phyloP scores from a whole-genome alignment of 2,329 filamentous ascomycete genomes.

The Venturia effusa region DNA sequence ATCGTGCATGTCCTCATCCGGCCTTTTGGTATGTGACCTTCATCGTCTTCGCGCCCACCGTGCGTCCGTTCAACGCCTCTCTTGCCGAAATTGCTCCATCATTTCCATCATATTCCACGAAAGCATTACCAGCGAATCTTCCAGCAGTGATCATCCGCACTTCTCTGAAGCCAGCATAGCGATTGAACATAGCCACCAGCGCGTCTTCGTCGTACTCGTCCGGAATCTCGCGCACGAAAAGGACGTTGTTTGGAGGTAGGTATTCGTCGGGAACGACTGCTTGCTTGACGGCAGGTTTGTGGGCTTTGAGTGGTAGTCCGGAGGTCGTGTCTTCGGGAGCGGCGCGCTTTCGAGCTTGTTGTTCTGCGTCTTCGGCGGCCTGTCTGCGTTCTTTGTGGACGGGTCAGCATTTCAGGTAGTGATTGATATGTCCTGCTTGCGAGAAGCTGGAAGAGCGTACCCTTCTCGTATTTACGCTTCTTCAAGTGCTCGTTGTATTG shows the following conservation, averaged over 20 bases:
- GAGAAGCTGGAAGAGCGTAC: constrained; percentile 35
- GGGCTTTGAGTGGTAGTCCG: constrained; percentile 51
- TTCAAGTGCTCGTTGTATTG: constrained; percentile 82
- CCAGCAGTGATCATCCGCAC: constrained; percentile 79
- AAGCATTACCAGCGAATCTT: constrained; percentile 63
- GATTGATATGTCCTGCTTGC: neutral
- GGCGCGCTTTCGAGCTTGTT: constrained; percentile 10
- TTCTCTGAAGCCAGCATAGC: constrained; percentile 91
- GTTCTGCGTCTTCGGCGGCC: constrained; percentile 52
- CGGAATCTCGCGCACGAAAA: constrained; percentile 87
- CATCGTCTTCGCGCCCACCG: constrained; percentile 67
- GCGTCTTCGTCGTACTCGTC: constrained; percentile 75
- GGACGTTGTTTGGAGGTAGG: constrained; percentile 90
- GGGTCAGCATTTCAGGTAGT: constrained; percentile 11
- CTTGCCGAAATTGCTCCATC: constrained; percentile 84
- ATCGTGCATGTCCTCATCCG: neutral
- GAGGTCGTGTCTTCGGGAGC: constrained; percentile 28
- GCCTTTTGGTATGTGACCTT: constrained; percentile 87
- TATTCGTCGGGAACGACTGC: constrained; percentile 93
- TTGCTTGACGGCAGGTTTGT: constrained; percentile 56
- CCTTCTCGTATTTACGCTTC: constrained; percentile 77
- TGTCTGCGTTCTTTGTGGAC: constrained; percentile 56
- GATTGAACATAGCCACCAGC: constrained; percentile 69
- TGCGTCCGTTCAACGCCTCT: constrained; percentile 81
- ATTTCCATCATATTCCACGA: constrained; percentile 92